Evolutionary conservation across 73 alveolate species (phyloP).

Genomic region (Durusdinium trenchii): DNA sequence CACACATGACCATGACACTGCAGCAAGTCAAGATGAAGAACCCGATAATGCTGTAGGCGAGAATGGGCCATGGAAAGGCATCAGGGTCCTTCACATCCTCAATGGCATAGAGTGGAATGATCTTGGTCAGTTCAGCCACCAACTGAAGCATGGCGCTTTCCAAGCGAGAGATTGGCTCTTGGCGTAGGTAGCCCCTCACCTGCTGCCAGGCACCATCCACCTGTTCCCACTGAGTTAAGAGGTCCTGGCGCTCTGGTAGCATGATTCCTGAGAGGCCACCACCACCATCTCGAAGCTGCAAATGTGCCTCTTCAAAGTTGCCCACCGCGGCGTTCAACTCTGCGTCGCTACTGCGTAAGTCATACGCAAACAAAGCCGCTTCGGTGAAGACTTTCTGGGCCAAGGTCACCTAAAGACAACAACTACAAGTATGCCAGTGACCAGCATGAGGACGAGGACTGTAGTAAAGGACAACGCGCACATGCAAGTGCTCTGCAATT

Average conservation of each 20-base stretch:
- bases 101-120: background rate
- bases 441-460: no score
- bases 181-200: background rate
- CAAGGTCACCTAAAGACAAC: background rate
- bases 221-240: background rate
- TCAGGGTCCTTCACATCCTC: background rate
- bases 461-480: no score
- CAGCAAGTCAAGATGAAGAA: background rate
- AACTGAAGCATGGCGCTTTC: background rate
- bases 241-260: background rate
- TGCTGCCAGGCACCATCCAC: background rate
- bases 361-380: background rate
- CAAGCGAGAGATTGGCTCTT: background rate
- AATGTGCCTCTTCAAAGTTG: background rate
- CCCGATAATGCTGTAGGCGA: background rate
- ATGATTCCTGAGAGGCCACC: background rate
- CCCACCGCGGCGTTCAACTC: background rate
- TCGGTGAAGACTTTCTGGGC: background rate
- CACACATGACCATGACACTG: background rate
- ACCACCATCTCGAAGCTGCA: slow-evolving; percentile 6
- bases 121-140: background rate
- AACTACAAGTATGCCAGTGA: no score
- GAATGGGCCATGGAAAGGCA: background rate
- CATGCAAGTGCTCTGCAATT: no score
- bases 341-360: background rate